These are phyloP conservation scores for Hypomyces perniciosus DNA, from an alignment of 2,329 filamentous ascomycete species.

Conservation along the genomic window DNA sequence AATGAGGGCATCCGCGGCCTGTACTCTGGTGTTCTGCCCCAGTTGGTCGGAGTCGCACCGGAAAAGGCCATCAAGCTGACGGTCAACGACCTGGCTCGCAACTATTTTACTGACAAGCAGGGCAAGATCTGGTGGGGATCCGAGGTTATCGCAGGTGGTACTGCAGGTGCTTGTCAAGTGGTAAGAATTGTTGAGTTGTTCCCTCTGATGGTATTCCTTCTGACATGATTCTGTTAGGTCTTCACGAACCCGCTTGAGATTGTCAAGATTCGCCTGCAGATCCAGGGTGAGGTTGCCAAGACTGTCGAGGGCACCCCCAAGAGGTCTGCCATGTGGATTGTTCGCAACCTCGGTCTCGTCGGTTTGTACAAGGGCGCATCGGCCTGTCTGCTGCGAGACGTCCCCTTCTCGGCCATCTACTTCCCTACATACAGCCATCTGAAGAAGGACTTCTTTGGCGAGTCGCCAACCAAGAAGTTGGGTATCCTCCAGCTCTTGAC, in stretches of 20 bases:
- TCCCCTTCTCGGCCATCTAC: conserved; percentile 98
- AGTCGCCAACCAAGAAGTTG: conserved; percentile 79
- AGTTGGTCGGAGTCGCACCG: conserved; percentile 95
- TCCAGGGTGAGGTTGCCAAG: conserved; percentile 94
- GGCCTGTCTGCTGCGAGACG: conserved; percentile 89
- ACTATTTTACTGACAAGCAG: conserved; percentile 67
- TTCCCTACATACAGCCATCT: conserved; percentile 95
- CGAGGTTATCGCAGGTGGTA: conserved; percentile 83
- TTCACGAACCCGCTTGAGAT: conserved; percentile 98
- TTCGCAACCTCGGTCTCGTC: conserved; percentile 86
- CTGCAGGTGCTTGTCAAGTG: conserved; percentile 91
- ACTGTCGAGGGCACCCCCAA: conserved; percentile 73
- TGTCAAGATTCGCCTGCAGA: conserved; percentile 96
- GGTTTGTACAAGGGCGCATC: conserved; percentile 96
- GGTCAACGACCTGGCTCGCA: conserved; percentile 88
- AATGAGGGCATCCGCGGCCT: conserved; percentile 88
- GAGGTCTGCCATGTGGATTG: conserved; percentile 96
- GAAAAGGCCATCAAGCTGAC: conserved; percentile 99
- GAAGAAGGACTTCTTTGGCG: conserved; percentile 90
- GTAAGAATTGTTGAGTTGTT: conserved; percentile 40
- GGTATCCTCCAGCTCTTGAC: conserved; percentile 86
- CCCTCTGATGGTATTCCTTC: background rate
- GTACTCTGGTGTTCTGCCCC: conserved; percentile 91
- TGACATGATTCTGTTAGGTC: conserved; percentile 47
- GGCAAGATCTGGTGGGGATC: conserved; percentile 63